These are phyloP conservation scores for Pelagomonas calceolata DNA, from an alignment of 108 stramenopile species.

Conservation along the genomic window DNA sequence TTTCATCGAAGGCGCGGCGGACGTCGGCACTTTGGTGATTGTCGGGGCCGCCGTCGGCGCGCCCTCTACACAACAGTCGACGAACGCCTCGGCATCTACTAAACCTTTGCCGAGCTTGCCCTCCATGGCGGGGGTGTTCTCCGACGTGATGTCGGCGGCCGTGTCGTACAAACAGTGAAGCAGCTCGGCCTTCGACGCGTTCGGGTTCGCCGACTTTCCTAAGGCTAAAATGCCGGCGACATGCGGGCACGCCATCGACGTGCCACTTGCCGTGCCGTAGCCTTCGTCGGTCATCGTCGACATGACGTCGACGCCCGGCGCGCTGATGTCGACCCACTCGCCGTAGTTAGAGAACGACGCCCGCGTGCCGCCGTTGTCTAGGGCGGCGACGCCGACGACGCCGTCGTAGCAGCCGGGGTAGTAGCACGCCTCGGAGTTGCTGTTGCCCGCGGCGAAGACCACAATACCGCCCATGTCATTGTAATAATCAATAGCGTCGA, in stretches of 20 bases:
- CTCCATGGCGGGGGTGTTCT: not conserved
- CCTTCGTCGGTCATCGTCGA: not conserved
- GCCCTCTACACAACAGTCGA: no score
- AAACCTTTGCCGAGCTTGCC: no score
- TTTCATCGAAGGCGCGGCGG: no score
- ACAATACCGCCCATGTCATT: slow-evolving; percentile 5
- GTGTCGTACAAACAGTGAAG: not conserved
- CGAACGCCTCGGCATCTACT: no score
- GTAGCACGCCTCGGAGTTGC: slow-evolving; percentile 7
- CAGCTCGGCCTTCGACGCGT: not conserved
- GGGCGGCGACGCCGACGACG: slow-evolving; percentile 16
- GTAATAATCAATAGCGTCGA: slow-evolving; percentile 5
- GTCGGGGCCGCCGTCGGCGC: no score
- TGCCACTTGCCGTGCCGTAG: slow-evolving; percentile 2
- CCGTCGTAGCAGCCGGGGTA: slow-evolving; percentile 5
- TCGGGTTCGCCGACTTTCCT: not conserved
- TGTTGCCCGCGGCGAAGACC: slow-evolving; percentile 27
- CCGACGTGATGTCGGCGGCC: not conserved
- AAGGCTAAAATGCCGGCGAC: slow-evolving; percentile 8
- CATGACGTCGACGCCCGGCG: slow-evolving; percentile 15
- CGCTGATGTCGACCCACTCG: slow-evolving; percentile 13
- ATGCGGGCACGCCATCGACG: slow-evolving; percentile 24
- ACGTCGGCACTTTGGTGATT: no score
- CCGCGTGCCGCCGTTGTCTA: not conserved
- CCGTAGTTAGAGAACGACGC: slow-evolving; percentile 23